Conservation (phyloP, 164 flowering plant species). For the Platanus orientalis region DNA sequence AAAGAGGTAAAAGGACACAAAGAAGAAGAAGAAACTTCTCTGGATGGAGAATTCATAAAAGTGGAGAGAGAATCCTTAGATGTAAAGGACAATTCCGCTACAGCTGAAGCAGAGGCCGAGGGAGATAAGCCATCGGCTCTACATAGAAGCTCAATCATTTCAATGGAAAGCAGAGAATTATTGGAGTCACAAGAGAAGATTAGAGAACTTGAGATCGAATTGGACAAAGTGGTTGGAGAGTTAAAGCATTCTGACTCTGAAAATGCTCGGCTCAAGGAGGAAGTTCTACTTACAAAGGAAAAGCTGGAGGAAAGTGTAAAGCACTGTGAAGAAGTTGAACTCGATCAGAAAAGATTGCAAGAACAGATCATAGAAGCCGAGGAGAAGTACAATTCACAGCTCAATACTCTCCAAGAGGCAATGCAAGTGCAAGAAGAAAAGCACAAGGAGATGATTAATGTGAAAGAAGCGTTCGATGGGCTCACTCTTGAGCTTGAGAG, state of each 20-base stretch:
- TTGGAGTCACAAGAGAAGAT: slow-evolving; percentile 60
- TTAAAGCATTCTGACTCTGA: slow-evolving; percentile 63
- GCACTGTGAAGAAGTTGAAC: slow-evolving; percentile 56
- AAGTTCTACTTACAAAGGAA: slow-evolving; percentile 40
- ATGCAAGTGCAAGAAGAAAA: slow-evolving; percentile 54
- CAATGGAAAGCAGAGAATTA: slow-evolving; percentile 36
- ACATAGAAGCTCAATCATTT: slow-evolving; percentile 32
- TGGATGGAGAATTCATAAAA: slow-evolving; percentile 87
- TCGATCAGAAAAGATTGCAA: slow-evolving; percentile 45
- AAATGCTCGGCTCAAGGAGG: slow-evolving; percentile 45
- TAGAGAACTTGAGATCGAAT: slow-evolving; percentile 64
- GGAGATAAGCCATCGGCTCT: slow-evolving; percentile 23
- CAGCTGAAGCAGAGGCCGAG: slow-evolving; percentile 15
- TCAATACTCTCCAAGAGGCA: slow-evolving; percentile 53
- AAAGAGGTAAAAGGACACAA: slow-evolving; percentile 19
- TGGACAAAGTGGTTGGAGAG: slow-evolving; percentile 46
- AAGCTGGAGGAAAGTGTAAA: slow-evolving; percentile 45
- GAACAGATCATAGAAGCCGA: slow-evolving; percentile 47
- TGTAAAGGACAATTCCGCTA: slow-evolving; percentile 29
- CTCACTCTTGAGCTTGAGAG: slow-evolving; percentile 58
- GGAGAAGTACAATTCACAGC: slow-evolving; percentile 42
- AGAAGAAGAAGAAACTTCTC: slow-evolving; percentile 60
- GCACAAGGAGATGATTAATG: slow-evolving; percentile 58
- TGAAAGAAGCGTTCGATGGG: slow-evolving; percentile 58
- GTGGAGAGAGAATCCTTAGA: slow-evolving; percentile 77